Base-by-base conservation (phyloP, 1,284 basidiomycete genomes). In the Ganoderma sp. region DNA sequence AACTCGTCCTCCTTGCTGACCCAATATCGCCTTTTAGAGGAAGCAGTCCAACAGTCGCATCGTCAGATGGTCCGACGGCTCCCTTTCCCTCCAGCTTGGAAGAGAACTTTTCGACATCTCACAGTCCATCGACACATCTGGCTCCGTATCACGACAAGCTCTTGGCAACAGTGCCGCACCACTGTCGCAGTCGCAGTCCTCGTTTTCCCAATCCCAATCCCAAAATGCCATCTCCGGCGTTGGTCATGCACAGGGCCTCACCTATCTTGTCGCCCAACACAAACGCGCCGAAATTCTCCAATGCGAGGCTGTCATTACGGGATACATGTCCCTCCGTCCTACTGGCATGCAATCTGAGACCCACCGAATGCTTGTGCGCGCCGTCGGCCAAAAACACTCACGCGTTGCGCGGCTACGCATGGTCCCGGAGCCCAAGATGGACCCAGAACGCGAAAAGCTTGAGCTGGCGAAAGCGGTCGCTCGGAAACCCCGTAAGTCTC, bases 11-110 rank as follows among this genome's bases (percentile, higher is more conserved):
- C 61, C 50, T 60, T 58, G 48, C 41, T 54, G 56, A 37, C 58
- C 56, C 34, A 17, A 54, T 37, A 28, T 48, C 42, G 42, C 59
- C 32, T 61, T 68, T 25, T 77, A 95, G 90, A 82, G 83, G 74
- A 87, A 90, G 71, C 91, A 96, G 82, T 95, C 94, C 10, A 98
- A 98, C 77, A 88, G 90, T 71, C 91, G 95, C 19, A 84, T 97
- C 48, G 89, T 98, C 65, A 89, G 91, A 9, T 98, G 96, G 96
- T 97, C 94, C 28, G 96, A 98, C 77, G 96, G 96, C 34, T 87
- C 91, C 17, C 82, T 94, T 71, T 96, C 94, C 75, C 85, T 98
- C 45, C 90, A 93, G 72, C 83, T 98, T 65, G 96, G 96, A 62
- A 92, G 92, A 78, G 96, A 98, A 76, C 84, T 96, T 6, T 97